Evolutionary conservation across 306 rosid genomes (phyloP).

Genomic region (Inga laurina): DNA sequence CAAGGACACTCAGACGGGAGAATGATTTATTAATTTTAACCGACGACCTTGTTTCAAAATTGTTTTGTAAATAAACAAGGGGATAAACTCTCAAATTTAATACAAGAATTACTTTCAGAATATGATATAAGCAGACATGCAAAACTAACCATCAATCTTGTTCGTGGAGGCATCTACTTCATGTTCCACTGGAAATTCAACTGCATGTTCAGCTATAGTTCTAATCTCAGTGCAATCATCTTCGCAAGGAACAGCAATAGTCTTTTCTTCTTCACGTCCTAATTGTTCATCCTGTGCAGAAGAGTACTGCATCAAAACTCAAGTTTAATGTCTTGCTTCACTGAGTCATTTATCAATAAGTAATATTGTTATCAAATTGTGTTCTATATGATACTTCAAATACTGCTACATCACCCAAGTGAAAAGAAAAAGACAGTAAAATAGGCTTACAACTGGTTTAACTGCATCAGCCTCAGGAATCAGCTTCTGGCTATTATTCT

Average conservation of each 20-base stretch:
- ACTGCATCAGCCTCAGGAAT: conserved; percentile 42
- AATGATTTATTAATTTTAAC: background rate
- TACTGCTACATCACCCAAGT: background rate
- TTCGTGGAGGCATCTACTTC: conserved; percentile 33
- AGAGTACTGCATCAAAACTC: conserved; percentile 32
- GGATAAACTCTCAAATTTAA: background rate
- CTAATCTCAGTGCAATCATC: conserved; percentile 40
- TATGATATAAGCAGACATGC: background rate
- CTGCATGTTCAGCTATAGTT: conserved; percentile 4
- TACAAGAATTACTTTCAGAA: background rate
- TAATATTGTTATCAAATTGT: background rate
- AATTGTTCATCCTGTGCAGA: conserved; percentile 53
- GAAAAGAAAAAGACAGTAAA: background rate
- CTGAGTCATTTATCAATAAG: background rate
- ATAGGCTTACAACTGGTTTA: conserved; percentile 53
- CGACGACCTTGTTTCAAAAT: background rate
- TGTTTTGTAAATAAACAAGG: background rate
- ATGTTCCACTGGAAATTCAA: conserved; percentile 30
- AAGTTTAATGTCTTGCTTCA: conserved; percentile 23
- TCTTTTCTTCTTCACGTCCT: conserved; percentile 41
- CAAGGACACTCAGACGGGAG: background rate
- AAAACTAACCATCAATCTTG: conserved; percentile 23
- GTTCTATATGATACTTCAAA: conserved; percentile 1
- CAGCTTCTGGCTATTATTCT: conserved; percentile 48
- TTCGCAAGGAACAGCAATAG: conserved; percentile 34